A percentile compares a stretch with the other conserved stretches of the same genome.
Evolutionary conservation across 352 stramenopile genomes (phyloP).

Genomic region (Phytopythium mirpurense): DNA sequence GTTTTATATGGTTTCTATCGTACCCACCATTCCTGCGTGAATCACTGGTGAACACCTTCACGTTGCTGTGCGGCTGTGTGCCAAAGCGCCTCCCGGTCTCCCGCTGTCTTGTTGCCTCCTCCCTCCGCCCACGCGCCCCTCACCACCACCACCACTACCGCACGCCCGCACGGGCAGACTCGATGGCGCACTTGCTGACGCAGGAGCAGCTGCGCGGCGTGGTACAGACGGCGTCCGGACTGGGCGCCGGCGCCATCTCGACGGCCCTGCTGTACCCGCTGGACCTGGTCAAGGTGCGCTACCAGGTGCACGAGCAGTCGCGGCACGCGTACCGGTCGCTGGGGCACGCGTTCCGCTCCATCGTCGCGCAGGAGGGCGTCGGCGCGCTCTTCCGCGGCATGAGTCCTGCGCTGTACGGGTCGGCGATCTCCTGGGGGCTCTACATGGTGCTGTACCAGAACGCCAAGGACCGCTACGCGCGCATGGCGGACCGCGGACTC

Average conservation of each 20-base stretch:
- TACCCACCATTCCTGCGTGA: too few relatives aligned
- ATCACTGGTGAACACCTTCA: too few relatives aligned
- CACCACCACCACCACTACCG: too few relatives aligned
- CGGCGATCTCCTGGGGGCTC: conserved; percentile 94
- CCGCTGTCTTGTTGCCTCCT: too few relatives aligned
- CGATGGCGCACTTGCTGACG: conserved; percentile 42
- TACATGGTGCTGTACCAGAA: conserved; percentile 99
- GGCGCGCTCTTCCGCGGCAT: conserved; percentile 92
- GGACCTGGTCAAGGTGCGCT: conserved; percentile 96
- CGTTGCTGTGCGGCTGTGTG: too few relatives aligned
- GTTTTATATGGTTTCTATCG: too few relatives aligned
- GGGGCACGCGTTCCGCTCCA: conserved; percentile 65
- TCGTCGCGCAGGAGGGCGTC: conserved; percentile 84
- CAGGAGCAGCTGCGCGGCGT: conserved; percentile 63
- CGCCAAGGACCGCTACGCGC: conserved; percentile 85
- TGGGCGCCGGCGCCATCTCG: conserved; percentile 75
- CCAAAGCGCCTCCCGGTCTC: too few relatives aligned
- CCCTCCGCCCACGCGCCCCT: not conserved
- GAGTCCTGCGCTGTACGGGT: conserved; percentile 93
- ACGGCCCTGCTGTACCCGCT: conserved; percentile 92
- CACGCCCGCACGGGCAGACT: too few relatives aligned
- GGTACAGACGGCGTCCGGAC: conserved; percentile 58
- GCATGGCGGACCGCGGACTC: conserved; percentile 57
- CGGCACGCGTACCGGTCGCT: conserved; percentile 61
- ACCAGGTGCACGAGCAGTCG: conserved; percentile 94